A percentile compares a stretch with the other conserved stretches of the same genome.
Evolutionary conservation across 2,329 filamentous ascomycete species (phyloP).

Genomic region (Calonectria honghensis): DNA sequence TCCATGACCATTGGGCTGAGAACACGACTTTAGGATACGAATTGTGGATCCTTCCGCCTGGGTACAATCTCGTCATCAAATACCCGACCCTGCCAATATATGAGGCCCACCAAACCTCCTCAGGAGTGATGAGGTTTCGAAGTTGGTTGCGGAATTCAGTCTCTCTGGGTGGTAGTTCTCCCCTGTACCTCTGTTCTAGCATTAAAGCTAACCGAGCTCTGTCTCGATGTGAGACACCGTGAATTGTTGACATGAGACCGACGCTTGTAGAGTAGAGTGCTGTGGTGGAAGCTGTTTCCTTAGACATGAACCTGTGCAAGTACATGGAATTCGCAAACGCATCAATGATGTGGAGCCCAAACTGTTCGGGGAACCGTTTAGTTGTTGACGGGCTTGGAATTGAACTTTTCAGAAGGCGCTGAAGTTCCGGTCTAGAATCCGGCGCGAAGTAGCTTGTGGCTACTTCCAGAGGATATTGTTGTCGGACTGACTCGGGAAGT

Average conservation of each 20-base stretch:
- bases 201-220: conserved; percentile 77
- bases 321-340: conserved; percentile 77
- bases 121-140: conserved; percentile 69
- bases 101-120: conserved; percentile 78
- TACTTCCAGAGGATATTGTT: conserved; percentile 74
- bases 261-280: conserved; percentile 79
- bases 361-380: conserved; percentile 60
- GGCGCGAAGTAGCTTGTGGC: conserved; percentile 74
- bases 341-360: conserved; percentile 68
- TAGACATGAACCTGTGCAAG: conserved; percentile 68
- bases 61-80: conserved; percentile 76
- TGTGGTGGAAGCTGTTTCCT: conserved; percentile 73
- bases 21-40: conserved; percentile 63
- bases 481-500: conserved; percentile 67
- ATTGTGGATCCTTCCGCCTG: conserved; percentile 70
- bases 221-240: conserved; percentile 77
- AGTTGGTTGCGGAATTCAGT: conserved; percentile 72
- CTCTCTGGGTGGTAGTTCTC: conserved; percentile 76
- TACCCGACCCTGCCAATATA: conserved; percentile 77
- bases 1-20: conserved; percentile 63
- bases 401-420: conserved; percentile 67
- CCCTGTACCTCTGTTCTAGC: conserved; percentile 79
- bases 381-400: conserved; percentile 63
- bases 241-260: conserved; percentile 75
- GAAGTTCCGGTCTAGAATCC: conserved; percentile 67